Conservation (phyloP, 2,329 filamentous ascomycete species). For the Penicillium brevicompactum region DNA sequence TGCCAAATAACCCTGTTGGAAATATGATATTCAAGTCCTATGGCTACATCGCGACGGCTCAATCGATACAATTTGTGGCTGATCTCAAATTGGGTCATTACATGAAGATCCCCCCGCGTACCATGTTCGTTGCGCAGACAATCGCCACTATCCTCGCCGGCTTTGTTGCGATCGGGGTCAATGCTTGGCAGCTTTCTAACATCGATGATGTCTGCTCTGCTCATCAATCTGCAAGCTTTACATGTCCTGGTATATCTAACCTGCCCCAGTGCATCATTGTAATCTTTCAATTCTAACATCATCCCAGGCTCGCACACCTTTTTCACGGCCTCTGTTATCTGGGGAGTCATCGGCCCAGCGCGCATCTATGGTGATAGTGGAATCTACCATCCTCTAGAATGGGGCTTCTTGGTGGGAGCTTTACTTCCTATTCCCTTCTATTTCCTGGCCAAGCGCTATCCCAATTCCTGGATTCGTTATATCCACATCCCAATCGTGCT, state of each 20-base stretch:
- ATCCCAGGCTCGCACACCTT: slow-evolving; percentile 51
- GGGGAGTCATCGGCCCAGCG: slow-evolving; percentile 56
- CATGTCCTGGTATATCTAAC: slow-evolving; percentile 46
- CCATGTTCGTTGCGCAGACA: slow-evolving; percentile 15
- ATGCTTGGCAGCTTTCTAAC: slow-evolving; percentile 49
- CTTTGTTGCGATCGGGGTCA: slow-evolving; percentile 53
- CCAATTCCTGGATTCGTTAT: slow-evolving; percentile 28
- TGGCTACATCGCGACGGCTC: slow-evolving; percentile 49
- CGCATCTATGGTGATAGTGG: slow-evolving; percentile 55
- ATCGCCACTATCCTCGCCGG: slow-evolving; percentile 44
- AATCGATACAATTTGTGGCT: slow-evolving; percentile 53
- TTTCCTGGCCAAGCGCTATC: slow-evolving; percentile 47
- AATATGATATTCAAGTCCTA: slow-evolving; percentile 61
- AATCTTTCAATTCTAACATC: neutral
- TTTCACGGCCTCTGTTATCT: slow-evolving; percentile 59
- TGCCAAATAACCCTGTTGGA: slow-evolving; percentile 54
- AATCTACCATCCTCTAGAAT: slow-evolving; percentile 51
- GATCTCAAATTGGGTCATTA: slow-evolving; percentile 28
- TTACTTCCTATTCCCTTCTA: slow-evolving; percentile 49
- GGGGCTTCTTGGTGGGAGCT: slow-evolving; percentile 56
- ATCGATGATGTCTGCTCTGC: slow-evolving; percentile 55
- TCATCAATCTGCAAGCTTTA: slow-evolving; percentile 43
- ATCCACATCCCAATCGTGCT: slow-evolving; percentile 49
- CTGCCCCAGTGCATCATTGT: too few relatives aligned
- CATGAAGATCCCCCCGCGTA: slow-evolving; percentile 18